A percentile compares a stretch with the other conserved stretches of the same genome.
Evolutionary conservation across 495 filamentous ascomycete species (phyloP).

Genomic region (Melanomma pulvis-pyrius): DNA sequence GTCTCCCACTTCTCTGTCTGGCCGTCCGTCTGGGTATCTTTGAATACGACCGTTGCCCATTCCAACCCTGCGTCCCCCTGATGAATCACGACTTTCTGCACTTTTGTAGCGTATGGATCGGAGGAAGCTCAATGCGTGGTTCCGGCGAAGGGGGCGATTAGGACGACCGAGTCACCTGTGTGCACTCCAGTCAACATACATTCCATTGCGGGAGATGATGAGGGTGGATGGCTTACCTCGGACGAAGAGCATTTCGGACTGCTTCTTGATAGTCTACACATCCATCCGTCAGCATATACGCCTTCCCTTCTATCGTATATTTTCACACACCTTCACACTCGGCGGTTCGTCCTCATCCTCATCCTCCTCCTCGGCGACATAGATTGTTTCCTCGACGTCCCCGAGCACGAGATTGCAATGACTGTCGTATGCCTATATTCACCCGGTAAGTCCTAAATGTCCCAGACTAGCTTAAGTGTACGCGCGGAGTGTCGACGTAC

Average conservation of each 20-base stretch:
- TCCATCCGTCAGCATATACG: background rate
- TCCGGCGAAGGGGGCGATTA: conserved; percentile 70
- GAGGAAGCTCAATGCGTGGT: background rate
- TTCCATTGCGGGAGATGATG: conserved; percentile 47
- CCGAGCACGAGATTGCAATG: conserved; percentile 98
- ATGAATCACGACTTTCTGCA: background rate
- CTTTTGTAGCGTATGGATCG: background rate
- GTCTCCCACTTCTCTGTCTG: background rate
- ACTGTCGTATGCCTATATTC: conserved; percentile 85
- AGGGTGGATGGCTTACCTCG: conserved; percentile 62
- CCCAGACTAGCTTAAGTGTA: background rate
- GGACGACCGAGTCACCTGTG: conserved; percentile 89
- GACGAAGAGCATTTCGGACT: conserved; percentile 99
- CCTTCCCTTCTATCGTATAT: background rate
- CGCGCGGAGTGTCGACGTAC: conserved; percentile 54
- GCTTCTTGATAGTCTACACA: conserved; percentile 85
- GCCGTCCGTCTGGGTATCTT: background rate
- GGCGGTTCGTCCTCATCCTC: conserved; percentile 75
- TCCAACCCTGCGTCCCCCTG: background rate
- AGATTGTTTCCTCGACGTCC: conserved; percentile 96
- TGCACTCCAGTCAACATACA: background rate
- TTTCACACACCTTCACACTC: conserved; percentile 47
- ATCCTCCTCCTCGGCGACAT: conserved; percentile 80
- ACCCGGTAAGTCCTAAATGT: background rate
- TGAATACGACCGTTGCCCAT: background rate